Percentiles rank a stretch among this genome's conserved stretches.
These are phyloP conservation scores for Thecaphora frezii DNA, from an alignment of 1,284 basidiomycete genomes.

Conservation along the genomic window DNA sequence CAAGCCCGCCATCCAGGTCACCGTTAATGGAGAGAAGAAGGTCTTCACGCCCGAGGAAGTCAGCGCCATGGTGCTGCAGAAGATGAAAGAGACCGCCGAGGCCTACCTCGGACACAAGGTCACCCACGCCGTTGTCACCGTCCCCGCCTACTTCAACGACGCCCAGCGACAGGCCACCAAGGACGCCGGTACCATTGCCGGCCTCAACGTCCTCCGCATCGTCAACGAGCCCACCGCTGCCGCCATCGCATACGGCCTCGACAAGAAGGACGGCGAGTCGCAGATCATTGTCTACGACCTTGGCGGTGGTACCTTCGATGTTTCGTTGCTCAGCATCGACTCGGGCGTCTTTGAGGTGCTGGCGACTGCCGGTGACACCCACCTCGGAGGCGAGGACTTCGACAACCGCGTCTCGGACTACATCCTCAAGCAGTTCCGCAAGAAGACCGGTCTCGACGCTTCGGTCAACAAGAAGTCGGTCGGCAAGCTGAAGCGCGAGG, in stretches of 20 bases:
- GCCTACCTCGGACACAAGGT: slow-evolving; percentile 69
- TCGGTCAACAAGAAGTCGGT: slow-evolving; percentile 92
- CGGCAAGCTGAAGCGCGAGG: slow-evolving; percentile 89
- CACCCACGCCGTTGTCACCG: slow-evolving; percentile 71
- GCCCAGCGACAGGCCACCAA: slow-evolving; percentile 70
- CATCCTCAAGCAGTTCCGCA: slow-evolving; percentile 72
- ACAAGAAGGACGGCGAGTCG: slow-evolving; percentile 68
- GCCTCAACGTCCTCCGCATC: slow-evolving; percentile 71
- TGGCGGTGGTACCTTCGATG: slow-evolving; percentile 82
- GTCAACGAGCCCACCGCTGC: slow-evolving; percentile 68
- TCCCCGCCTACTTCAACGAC: slow-evolving; percentile 73
- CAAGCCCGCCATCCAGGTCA: slow-evolving; percentile 65
- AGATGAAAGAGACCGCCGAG: slow-evolving; percentile 88
- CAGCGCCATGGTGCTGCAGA: slow-evolving; percentile 95
- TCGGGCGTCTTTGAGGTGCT: slow-evolving; percentile 70
- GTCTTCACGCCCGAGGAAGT: slow-evolving; percentile 72
- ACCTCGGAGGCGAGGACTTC: slow-evolving; percentile 86
- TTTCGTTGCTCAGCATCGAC: slow-evolving; percentile 68
- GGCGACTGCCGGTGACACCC: slow-evolving; percentile 66
- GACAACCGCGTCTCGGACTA: slow-evolving; percentile 95
- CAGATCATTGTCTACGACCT: slow-evolving; percentile 99
- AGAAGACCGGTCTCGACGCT: slow-evolving; percentile 79
- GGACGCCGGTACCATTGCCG: slow-evolving; percentile 64
- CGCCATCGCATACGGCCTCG: slow-evolving; percentile 65
- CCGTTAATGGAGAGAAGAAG: slow-evolving; percentile 68